A percentile compares a stretch with the other conserved stretches of the same genome.
Conservation (phyloP, 257 asterid genomes). For the Solanum virginianum region DNA sequence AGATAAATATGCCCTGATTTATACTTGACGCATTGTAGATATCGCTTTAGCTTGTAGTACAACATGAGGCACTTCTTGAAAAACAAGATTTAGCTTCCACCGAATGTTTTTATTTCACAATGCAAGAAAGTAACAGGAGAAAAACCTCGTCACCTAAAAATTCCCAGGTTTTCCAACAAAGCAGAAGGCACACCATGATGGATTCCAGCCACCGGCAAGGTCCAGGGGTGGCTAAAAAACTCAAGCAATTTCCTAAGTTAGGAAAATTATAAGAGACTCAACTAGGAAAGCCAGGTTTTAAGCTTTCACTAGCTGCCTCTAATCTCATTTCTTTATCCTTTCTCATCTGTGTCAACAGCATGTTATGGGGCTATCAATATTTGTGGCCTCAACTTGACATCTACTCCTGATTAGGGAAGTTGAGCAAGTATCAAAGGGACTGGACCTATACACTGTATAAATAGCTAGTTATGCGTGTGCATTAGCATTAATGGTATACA, state of each 20-base stretch:
- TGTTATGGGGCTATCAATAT: background rate
- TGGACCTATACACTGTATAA: background rate
- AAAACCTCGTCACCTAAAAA: background rate
- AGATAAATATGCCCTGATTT: background rate
- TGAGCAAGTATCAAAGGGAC: background rate
- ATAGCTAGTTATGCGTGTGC: background rate
- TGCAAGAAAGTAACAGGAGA: background rate
- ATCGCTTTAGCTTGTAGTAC: background rate
- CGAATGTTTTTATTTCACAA: background rate
- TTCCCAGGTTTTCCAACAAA: background rate
- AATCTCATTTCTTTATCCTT: background rate
- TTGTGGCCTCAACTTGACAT: background rate
- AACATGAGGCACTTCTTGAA: background rate
- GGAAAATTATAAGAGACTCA: background rate
- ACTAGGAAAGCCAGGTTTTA: background rate
- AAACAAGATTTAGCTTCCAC: background rate
- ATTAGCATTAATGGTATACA: background rate
- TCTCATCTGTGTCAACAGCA: background rate
- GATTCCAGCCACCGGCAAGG: background rate
- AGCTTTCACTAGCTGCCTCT: background rate
- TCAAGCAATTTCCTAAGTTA: background rate
- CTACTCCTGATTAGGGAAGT: background rate
- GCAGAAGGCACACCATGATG: background rate
- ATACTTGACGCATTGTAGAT: background rate
- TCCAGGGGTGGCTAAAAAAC: background rate